Conservation (phyloP, 176 grass and related monocot species). For the Phoenix roebelenii region DNA sequence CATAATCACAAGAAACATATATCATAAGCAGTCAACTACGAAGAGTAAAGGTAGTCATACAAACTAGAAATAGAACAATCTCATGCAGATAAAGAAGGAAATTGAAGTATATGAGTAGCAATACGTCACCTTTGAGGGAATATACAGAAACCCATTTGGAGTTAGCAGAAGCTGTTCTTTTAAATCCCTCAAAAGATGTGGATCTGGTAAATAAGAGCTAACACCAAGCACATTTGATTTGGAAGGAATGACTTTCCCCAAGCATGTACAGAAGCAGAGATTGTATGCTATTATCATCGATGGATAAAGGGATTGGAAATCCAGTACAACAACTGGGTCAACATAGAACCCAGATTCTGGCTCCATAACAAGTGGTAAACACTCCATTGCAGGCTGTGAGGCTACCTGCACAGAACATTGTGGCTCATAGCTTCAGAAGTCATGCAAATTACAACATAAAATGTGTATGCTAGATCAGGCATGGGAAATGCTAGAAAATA, state of each 20-base stretch:
- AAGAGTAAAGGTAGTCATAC: no score
- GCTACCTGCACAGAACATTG: conserved; percentile 46
- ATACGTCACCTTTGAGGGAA: conserved; percentile 61
- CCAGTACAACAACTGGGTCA: conserved; percentile 88
- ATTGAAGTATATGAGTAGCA: not conserved
- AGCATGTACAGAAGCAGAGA: conserved; percentile 85
- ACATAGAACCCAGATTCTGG: conserved; percentile 91
- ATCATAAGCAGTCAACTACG: no score
- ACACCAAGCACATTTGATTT: conserved; percentile 83
- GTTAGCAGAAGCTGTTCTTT: conserved; percentile 59
- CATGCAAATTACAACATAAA: conserved; percentile 12
- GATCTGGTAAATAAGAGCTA: conserved; percentile 65
- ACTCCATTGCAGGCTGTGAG: conserved; percentile 97
- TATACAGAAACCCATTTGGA: conserved; percentile 84
- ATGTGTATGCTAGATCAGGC: no score
- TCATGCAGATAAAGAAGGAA: not conserved
- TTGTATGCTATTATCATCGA: conserved; percentile 99
- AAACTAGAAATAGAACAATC: no score
- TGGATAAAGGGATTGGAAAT: conserved; percentile 98
- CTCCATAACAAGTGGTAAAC: conserved; percentile 96
- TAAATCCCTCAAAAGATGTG: conserved; percentile 36
- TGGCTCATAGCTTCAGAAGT: conserved; percentile 19
- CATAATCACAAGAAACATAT: no score
- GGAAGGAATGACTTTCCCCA: conserved; percentile 90
- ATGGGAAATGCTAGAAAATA: no score